These are phyloP conservation scores for Mycena rebaudengoi DNA, from an alignment of 768 basidiomycete genomes.

Conservation along the genomic window DNA sequence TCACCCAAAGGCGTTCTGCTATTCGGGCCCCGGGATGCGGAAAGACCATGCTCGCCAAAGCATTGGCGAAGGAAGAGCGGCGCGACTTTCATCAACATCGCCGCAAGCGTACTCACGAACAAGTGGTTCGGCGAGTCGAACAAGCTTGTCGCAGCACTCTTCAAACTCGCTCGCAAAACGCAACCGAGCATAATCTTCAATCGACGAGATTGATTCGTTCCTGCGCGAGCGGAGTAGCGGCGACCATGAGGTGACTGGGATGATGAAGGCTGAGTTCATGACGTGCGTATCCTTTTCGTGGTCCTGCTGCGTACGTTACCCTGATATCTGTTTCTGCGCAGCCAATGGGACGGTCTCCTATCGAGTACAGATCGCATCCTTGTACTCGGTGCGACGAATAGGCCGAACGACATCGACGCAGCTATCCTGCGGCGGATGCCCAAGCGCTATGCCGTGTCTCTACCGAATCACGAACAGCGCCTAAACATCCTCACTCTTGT, in stretches of 20 bases:
- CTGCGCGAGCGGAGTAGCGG: slow-evolving; percentile 85
- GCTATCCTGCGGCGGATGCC: slow-evolving; percentile 97
- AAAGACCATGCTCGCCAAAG: slow-evolving; percentile 99
- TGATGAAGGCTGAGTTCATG: slow-evolving; percentile 83
- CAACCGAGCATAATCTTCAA: slow-evolving; percentile 98
- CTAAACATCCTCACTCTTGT: slow-evolving; percentile 86
- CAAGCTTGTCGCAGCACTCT: slow-evolving; percentile 94
- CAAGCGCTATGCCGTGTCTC: slow-evolving; percentile 87
- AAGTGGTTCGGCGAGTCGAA: slow-evolving; percentile 93
- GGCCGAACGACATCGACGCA: slow-evolving; percentile 90
- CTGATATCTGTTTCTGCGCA: slow-evolving; percentile 38
- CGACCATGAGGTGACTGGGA: slow-evolving; percentile 97
- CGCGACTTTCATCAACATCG: slow-evolving; percentile 94
- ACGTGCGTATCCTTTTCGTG: background rate
- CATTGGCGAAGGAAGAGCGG: slow-evolving; percentile 96
- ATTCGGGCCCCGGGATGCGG: slow-evolving; percentile 98
- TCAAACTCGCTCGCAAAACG: slow-evolving; percentile 91
- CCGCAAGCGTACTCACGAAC: slow-evolving; percentile 76
- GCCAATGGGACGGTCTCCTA: slow-evolving; percentile 94
- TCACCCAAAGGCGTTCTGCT: slow-evolving; percentile 97
- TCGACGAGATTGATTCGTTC: slow-evolving; percentile 98
- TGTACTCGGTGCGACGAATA: slow-evolving; percentile 94
- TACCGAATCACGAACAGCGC: slow-evolving; percentile 83
- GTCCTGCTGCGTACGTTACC: background rate
- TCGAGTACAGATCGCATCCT: slow-evolving; percentile 85